phyloP scores from a whole-genome alignment of 1,284 basidiomycete species.

The Leccinum cinnamomeum region DNA sequence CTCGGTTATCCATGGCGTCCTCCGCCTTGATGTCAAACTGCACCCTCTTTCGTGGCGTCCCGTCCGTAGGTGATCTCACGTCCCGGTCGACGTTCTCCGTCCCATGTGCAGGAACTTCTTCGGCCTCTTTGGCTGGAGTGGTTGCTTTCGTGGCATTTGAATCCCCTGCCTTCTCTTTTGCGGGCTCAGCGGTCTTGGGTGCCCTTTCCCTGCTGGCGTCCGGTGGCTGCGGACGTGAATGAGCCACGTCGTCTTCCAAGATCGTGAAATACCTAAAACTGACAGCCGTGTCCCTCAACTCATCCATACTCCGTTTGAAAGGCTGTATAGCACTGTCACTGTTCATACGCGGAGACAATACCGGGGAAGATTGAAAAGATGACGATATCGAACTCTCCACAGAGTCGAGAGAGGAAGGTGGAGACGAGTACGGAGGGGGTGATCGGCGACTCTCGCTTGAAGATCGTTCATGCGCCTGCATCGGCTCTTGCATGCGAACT shows the following conservation, averaged over 20 bases:
- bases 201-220: conserved; percentile 14
- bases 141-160: conserved; percentile 16
- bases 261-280: conserved; percentile 66
- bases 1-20: conserved; percentile 46
- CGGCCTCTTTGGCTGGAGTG: conserved; percentile 10
- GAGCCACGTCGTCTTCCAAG: conserved; percentile 57
- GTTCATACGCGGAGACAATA: conserved; percentile 32
- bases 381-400: conserved; percentile 31
- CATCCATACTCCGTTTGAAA: conserved; percentile 59
- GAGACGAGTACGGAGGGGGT: conserved; percentile 35
- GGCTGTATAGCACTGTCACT: conserved; percentile 39
- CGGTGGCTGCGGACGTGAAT: conserved; percentile 27
- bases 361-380: conserved; percentile 37
- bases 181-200: conserved; percentile 18
- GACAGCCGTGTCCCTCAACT: conserved; percentile 60
- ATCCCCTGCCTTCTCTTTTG: conserved; percentile 8
- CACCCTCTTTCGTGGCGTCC: conserved; percentile 56
- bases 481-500: conserved; percentile 33
- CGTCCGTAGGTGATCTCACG: conserved; percentile 18
- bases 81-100: conserved; percentile 19
- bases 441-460: conserved; percentile 28
- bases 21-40: conserved; percentile 69
- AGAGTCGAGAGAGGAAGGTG: conserved; percentile 33
- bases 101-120: conserved; percentile 10
- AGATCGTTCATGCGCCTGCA: conserved; percentile 14